Evolutionary conservation across 139 green algal species (phyloP).

Genomic region (Marvania coccoides): DNA sequence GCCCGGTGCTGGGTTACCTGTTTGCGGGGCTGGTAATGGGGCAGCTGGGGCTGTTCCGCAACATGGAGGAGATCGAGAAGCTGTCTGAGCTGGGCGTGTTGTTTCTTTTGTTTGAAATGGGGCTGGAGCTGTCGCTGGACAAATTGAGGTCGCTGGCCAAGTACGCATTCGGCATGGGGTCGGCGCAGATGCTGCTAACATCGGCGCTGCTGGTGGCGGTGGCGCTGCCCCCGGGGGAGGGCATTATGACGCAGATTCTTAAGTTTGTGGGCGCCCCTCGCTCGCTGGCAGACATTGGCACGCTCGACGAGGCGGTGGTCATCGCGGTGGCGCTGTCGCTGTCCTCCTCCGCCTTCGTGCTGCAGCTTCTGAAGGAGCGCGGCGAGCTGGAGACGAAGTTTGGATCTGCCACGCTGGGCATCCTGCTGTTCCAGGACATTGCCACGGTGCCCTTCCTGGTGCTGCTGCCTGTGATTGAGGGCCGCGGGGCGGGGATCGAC

Average conservation of each 20-base stretch:
- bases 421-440: conserved; percentile 93
- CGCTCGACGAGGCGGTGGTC: conserved; percentile 74
- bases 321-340: conserved; percentile 85
- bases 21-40: conserved; percentile 78
- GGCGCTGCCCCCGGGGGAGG: conserved; percentile 64
- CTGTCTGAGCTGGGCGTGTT: conserved; percentile 91
- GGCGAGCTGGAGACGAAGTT: conserved; percentile 74
- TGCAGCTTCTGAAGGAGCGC: conserved; percentile 87
- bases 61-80: conserved; percentile 80
- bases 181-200: conserved; percentile 66
- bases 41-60: conserved; percentile 80
- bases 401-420: conserved; percentile 88
- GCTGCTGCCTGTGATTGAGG: conserved; percentile 74
- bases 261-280: conserved; percentile 44
- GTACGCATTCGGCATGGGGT: conserved; percentile 90
- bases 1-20: conserved; percentile 88
- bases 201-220: conserved; percentile 67
- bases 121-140: conserved; percentile 85
- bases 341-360: conserved; percentile 83
- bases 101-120: conserved; percentile 98
- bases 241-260: conserved; percentile 77
- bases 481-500: not conserved
- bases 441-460: conserved; percentile 89
- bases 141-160: conserved; percentile 84
- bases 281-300: conserved; percentile 36